Percentiles rank a stretch among this genome's conserved stretches.
Evolutionary conservation across 2,329 filamentous ascomycete genomes (phyloP).

Genomic region (Fusarium burgessii): DNA sequence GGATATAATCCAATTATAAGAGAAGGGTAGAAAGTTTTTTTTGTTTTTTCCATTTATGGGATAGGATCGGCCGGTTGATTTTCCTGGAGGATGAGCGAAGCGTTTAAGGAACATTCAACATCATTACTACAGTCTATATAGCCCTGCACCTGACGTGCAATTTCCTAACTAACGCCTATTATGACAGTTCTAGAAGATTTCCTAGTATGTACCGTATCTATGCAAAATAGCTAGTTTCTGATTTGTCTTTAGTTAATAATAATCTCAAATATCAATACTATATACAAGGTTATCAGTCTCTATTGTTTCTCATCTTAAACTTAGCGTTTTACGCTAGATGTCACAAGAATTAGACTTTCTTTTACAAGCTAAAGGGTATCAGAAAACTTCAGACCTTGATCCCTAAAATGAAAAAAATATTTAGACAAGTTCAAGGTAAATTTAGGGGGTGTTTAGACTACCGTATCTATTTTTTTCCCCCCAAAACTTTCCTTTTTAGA

Average conservation of each 20-base stretch:
- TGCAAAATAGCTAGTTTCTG: background rate
- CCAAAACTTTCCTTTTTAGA: too few relatives aligned
- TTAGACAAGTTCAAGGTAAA: too few relatives aligned
- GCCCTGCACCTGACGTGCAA: slow-evolving; percentile 37
- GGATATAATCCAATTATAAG: background rate
- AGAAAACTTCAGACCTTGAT: too few relatives aligned
- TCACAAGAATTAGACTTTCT: too few relatives aligned
- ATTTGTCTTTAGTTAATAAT: background rate
- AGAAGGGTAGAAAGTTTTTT: background rate
- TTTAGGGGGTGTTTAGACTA: too few relatives aligned
- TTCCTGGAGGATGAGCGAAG: slow-evolving; percentile 26
- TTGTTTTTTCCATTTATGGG: background rate
- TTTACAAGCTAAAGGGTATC: too few relatives aligned
- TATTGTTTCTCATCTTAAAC: background rate
- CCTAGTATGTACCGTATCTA: background rate
- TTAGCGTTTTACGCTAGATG: background rate
- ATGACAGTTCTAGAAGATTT: slow-evolving; percentile 35
- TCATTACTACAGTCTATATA: slow-evolving; percentile 18
- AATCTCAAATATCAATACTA: background rate
- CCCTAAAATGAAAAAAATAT: too few relatives aligned
- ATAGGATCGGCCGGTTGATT: background rate
- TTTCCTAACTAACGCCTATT: slow-evolving; percentile 38
- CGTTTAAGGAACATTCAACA: slow-evolving; percentile 20
- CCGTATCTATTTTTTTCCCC: too few relatives aligned
- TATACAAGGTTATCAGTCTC: background rate